Conservation (phyloP, 768 basidiomycete species). For the Amanita rubescens region DNA sequence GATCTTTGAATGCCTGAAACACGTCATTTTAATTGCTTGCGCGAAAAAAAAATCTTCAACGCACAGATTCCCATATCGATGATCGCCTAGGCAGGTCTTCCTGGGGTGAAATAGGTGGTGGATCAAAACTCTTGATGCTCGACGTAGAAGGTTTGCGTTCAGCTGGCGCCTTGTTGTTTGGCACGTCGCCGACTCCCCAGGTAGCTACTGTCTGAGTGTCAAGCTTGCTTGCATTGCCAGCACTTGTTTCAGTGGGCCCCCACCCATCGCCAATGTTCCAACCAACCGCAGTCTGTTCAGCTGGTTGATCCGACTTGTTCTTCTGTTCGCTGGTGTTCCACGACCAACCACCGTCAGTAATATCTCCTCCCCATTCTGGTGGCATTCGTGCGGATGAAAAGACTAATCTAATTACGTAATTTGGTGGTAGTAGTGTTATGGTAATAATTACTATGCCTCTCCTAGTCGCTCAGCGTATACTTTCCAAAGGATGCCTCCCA, state of each 20-base stretch:
- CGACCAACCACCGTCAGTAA: background rate
- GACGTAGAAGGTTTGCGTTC: background rate
- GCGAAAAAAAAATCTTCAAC: background rate
- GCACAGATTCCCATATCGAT: background rate
- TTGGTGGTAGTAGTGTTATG: background rate
- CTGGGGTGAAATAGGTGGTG: background rate
- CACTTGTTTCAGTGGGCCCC: too few species aligned
- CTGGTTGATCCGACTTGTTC: background rate
- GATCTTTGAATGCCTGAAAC: background rate
- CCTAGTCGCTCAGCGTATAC: conserved; percentile 49
- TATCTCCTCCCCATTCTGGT: background rate
- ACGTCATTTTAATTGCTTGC: background rate
- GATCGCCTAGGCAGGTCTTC: background rate
- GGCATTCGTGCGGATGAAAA: background rate
- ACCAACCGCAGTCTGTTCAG: too few species aligned
- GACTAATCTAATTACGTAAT: conserved; percentile 3
- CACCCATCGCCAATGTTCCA: too few species aligned
- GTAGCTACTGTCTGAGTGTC: too few species aligned
- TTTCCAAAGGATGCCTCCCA: conserved; percentile 64
- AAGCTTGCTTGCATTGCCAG: too few species aligned
- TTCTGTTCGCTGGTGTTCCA: background rate
- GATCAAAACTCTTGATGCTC: background rate
- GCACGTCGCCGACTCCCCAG: too few species aligned
- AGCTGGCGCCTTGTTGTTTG: too few species aligned
- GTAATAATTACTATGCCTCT: conserved; percentile 7